phyloP scores from a whole-genome alignment of 495 filamentous ascomycete genomes.

The Talaromyces thailandensis region DNA sequence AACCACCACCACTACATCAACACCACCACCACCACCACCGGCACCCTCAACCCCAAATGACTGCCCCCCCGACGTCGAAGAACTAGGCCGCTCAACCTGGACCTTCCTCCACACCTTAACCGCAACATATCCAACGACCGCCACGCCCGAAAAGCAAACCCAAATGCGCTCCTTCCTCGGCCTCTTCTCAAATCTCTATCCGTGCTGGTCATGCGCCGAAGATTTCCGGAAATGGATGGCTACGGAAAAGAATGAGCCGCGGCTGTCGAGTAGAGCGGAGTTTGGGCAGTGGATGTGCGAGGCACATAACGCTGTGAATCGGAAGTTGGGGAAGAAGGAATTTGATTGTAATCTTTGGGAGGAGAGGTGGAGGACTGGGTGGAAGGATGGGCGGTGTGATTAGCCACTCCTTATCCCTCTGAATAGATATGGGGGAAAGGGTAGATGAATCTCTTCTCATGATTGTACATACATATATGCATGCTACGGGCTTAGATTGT shows the following conservation, averaged over 20 bases:
- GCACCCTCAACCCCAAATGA: slow-evolving; percentile 18
- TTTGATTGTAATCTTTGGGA: slow-evolving; percentile 93
- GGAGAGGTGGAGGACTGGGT: slow-evolving; percentile 89
- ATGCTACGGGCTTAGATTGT: not conserved
- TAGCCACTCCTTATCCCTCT: slow-evolving; percentile 9
- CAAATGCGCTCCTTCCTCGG: slow-evolving; percentile 72
- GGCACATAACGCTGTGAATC: slow-evolving; percentile 96
- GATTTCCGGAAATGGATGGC: slow-evolving; percentile 82
- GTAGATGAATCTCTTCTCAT: not conserved
- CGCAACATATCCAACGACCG: slow-evolving; percentile 68
- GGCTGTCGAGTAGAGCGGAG: slow-evolving; percentile 56
- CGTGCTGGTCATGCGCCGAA: slow-evolving; percentile 90
- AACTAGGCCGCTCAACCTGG: slow-evolving; percentile 80
- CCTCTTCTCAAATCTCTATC: slow-evolving; percentile 77
- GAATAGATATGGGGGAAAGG: slow-evolving; percentile 5
- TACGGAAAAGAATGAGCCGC: slow-evolving; percentile 52
- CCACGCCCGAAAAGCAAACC: slow-evolving; percentile 54
- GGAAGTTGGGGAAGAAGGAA: slow-evolving; percentile 78
- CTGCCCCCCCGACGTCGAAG: slow-evolving; percentile 59
- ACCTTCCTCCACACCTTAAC: slow-evolving; percentile 87
- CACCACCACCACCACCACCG: slow-evolving; percentile 16
- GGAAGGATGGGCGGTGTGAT: slow-evolving; percentile 72
- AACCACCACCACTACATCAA: slow-evolving; percentile 13
- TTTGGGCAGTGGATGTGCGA: slow-evolving; percentile 94
- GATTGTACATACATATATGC: slow-evolving; percentile 1